phyloP scores from a whole-genome alignment of 192 early-diverging fungal genomes.

The Coemansia sp. region DNA sequence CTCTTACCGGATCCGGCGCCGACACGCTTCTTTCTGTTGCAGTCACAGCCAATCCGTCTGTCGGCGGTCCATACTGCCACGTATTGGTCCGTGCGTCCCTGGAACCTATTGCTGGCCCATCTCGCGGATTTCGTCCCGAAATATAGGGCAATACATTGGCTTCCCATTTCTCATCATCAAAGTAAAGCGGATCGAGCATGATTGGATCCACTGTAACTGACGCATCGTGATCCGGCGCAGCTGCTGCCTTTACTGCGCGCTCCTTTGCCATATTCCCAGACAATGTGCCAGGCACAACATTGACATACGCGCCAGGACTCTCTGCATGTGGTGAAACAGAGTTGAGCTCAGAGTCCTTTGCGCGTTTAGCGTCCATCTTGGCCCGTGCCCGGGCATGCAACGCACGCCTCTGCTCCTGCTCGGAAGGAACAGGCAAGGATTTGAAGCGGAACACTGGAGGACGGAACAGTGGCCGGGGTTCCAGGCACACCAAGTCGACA shows the following conservation, averaged over 20 bases:
- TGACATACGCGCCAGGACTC: conserved; percentile 19
- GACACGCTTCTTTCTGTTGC: background rate
- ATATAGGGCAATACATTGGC: conserved; percentile 25
- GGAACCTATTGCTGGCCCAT: background rate
- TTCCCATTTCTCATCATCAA: conserved; percentile 48
- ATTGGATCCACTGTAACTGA: conserved; percentile 36
- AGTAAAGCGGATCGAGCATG: conserved; percentile 49
- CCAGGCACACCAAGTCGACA: conserved; percentile 89
- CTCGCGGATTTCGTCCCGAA: background rate
- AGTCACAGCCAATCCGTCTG: background rate
- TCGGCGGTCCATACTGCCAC: conserved; percentile 4
- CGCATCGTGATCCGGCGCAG: conserved; percentile 9
- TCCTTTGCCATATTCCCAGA: conserved; percentile 25
- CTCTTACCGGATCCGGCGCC: background rate
- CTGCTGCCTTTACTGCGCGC: conserved; percentile 17
- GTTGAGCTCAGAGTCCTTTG: conserved; percentile 29
- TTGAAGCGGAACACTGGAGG: conserved; percentile 86
- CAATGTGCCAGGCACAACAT: background rate
- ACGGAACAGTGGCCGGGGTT: conserved; percentile 80
- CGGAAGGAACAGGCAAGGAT: conserved; percentile 51
- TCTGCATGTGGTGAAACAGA: conserved; percentile 40
- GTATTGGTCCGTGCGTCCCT: background rate
- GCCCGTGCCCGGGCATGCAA: conserved; percentile 8
- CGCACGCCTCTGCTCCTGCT: conserved; percentile 40
- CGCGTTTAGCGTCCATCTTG: conserved; percentile 9